phyloP scores from a whole-genome alignment of 2,329 filamentous ascomycete species.

The Chlorencoelia australis region DNA sequence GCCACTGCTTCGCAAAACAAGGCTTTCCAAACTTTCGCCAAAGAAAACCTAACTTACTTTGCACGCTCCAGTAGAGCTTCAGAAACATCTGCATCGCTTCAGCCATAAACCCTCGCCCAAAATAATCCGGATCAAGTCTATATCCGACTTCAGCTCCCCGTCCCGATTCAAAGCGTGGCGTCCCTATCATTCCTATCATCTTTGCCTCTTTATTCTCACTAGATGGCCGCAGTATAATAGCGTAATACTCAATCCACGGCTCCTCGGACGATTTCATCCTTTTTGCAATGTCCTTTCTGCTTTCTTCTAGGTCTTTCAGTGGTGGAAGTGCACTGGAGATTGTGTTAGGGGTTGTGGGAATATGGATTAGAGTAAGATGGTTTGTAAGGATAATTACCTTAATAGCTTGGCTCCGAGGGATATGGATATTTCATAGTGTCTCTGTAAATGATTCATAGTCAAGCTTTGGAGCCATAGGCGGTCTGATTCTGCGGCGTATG shows the following conservation, averaged over 20 bases:
- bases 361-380: neutral
- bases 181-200: conserved; percentile 13
- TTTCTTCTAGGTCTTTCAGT: too few species aligned
- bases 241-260: conserved; percentile 15
- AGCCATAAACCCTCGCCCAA: conserved; percentile 13
- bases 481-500: conserved; percentile 15
- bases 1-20: neutral
- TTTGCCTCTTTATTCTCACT: conserved; percentile 1
- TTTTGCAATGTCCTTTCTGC: conserved; percentile 5
- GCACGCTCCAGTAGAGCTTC: conserved; percentile 3
- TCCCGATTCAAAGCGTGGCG: conserved; percentile 8
- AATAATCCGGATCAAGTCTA: conserved; percentile 10
- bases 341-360: neutral
- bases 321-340: neutral
- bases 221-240: conserved; percentile 13
- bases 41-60: conserved; percentile 6
- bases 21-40: neutral
- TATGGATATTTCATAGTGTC: too few species aligned
- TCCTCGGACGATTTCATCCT: conserved; percentile 6
- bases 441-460: too few species aligned
- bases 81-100: conserved; percentile 14
- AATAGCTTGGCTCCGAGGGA: too few species aligned
- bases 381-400: too few species aligned
- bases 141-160: conserved; percentile 14
- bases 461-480: conserved; percentile 15